These are phyloP conservation scores for Calycina herbarum DNA, from an alignment of 2,329 filamentous ascomycete genomes.

Conservation along the genomic window DNA sequence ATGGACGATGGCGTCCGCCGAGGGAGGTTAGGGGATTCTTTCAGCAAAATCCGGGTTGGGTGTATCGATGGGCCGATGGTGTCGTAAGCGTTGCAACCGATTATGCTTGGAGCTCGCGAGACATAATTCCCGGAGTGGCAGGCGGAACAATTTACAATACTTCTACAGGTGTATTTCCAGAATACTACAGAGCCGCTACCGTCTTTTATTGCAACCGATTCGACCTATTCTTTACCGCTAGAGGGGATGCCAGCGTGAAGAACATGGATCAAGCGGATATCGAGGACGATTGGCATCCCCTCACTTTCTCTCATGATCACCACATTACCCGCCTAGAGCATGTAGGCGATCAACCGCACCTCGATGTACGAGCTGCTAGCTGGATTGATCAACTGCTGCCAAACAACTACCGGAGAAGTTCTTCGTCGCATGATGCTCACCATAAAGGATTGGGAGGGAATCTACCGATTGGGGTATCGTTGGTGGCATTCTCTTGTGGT, in stretches of 20 bases:
- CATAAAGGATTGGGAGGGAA: conserved; percentile 16
- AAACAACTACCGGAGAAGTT: conserved; percentile 10
- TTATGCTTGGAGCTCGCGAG: conserved; percentile 18
- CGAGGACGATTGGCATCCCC: conserved; percentile 24
- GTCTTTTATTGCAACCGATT: conserved; percentile 28
- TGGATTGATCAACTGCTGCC: conserved; percentile 20
- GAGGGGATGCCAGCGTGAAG: conserved; percentile 19
- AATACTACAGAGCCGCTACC: conserved; percentile 23
- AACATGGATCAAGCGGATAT: conserved; percentile 13
- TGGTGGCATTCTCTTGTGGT: conserved; percentile 22
- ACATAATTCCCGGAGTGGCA: not conserved
- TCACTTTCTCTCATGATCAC: conserved; percentile 21
- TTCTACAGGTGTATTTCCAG: not conserved
- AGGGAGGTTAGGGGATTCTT: conserved; percentile 20
- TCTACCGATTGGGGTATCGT: conserved; percentile 17
- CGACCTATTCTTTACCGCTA: conserved; percentile 23
- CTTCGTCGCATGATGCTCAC: not conserved
- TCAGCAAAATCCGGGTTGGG: conserved; percentile 18
- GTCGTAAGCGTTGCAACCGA: conserved; percentile 16
- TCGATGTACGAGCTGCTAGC: conserved; percentile 11
- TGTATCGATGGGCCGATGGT: conserved; percentile 31
- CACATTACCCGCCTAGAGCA: conserved; percentile 18
- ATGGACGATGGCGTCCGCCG: conserved; percentile 31
- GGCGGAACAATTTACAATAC: conserved; percentile 7
- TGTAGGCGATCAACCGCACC: conserved; percentile 11